These are phyloP conservation scores for Lizonia empirigonia DNA, from an alignment of 2,329 filamentous ascomycete species.

Conservation along the genomic window DNA sequence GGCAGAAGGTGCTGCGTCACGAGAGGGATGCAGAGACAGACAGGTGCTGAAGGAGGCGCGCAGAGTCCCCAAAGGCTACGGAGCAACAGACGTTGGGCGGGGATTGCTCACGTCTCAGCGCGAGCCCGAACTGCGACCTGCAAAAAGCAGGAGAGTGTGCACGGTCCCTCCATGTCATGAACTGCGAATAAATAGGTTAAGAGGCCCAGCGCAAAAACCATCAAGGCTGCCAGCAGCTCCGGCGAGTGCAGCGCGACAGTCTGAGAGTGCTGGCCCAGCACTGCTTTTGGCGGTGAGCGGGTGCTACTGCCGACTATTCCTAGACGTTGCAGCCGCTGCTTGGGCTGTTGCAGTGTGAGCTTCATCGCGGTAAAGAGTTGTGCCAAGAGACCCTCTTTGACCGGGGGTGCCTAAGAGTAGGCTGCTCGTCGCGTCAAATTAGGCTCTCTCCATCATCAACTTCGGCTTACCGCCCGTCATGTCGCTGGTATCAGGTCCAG, in stretches of 20 bases:
- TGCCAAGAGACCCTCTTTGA: slow-evolving; percentile 2
- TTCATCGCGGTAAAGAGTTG: slow-evolving; percentile 9
- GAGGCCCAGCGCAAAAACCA: background rate
- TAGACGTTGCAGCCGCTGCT: slow-evolving; percentile 19
- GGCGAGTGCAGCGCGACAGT: background rate
- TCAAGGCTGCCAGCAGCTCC: background rate
- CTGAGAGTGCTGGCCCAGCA: background rate
- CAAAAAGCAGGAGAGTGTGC: slow-evolving; percentile 25
- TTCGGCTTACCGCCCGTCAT: slow-evolving; percentile 46
- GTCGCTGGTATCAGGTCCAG: slow-evolving; percentile 66
- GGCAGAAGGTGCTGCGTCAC: slow-evolving; percentile 14
- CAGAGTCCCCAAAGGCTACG: background rate
- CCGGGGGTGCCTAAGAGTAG: no score
- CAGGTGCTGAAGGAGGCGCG: slow-evolving; percentile 4
- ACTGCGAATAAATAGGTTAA: slow-evolving; percentile 8
- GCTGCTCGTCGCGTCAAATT: slow-evolving; percentile 10
- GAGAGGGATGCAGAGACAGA: slow-evolving; percentile 6
- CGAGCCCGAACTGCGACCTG: slow-evolving; percentile 26
- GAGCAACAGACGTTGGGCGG: slow-evolving; percentile 5
- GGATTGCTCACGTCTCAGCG: slow-evolving; percentile 13
- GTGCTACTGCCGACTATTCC: background rate
- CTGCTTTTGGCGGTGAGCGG: slow-evolving; percentile 13
- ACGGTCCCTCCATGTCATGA: slow-evolving; percentile 21
- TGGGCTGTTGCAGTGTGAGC: slow-evolving; percentile 18
- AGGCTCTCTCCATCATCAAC: slow-evolving; percentile 11